These are phyloP conservation scores for Mycena indigotica DNA, from an alignment of 768 basidiomycete species.

Conservation along the genomic window DNA sequence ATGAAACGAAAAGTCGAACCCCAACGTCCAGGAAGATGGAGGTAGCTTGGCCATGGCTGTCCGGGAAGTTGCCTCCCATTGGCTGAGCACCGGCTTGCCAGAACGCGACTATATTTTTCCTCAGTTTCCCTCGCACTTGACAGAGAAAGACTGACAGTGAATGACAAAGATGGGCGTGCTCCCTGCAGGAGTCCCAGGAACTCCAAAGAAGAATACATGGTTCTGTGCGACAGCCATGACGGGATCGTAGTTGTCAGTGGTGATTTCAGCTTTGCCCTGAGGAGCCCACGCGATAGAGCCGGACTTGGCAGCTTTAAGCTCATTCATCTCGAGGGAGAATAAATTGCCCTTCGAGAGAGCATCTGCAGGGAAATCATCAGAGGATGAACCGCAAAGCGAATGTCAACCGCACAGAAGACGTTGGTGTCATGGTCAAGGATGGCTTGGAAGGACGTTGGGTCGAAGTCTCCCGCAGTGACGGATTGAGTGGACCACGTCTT, in stretches of 20 bases:
- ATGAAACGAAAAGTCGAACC: constrained; percentile 34
- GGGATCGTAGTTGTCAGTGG: constrained; percentile 58
- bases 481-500: constrained; percentile 81
- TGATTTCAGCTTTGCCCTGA: constrained; percentile 58
- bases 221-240: constrained; percentile 85
- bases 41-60: constrained; percentile 60
- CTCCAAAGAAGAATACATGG: constrained; percentile 81
- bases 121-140: too few species aligned
- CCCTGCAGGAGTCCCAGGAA: constrained; percentile 68
- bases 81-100: constrained; percentile 73
- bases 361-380: constrained; percentile 42
- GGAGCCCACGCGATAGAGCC: constrained; percentile 65
- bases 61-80: constrained; percentile 61
- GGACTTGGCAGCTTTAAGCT: constrained; percentile 61
- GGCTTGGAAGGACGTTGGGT: constrained; percentile 63
- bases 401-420: constrained; percentile 64
- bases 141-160: constrained; percentile 63
- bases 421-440: constrained; percentile 96
- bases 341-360: constrained; percentile 67
- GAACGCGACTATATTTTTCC: constrained; percentile 70
- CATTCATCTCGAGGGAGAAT: constrained; percentile 70
- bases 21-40: constrained; percentile 59
- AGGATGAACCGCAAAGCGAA: neutral
- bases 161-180: constrained; percentile 82
- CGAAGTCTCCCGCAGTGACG: constrained; percentile 54